phyloP scores from a whole-genome alignment of 2,329 filamentous ascomycete genomes.

The Paracorniculantispora psalliotae region DNA sequence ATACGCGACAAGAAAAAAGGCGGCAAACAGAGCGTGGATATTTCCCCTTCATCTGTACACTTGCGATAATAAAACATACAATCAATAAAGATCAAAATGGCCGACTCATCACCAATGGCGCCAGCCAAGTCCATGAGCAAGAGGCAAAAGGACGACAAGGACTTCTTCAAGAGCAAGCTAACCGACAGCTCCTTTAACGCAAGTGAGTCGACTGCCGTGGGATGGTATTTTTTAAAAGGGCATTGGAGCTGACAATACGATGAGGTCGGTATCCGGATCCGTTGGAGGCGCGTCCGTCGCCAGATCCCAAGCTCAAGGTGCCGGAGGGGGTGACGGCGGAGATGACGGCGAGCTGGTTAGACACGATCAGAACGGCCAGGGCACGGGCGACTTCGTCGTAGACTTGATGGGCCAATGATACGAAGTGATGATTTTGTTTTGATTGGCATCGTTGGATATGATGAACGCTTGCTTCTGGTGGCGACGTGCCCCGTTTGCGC shows the following conservation, averaged over 20 bases:
- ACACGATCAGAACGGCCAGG: slow-evolving; percentile 24
- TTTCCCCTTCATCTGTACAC: not conserved
- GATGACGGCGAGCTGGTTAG: slow-evolving; percentile 36
- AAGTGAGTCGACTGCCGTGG: slow-evolving; percentile 38
- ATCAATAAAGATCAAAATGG: not conserved
- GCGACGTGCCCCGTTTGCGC: too few relatives aligned
- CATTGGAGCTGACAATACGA: slow-evolving; percentile 15
- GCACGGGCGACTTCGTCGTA: not conserved
- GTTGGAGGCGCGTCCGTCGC: slow-evolving; percentile 32
- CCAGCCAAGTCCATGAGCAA: slow-evolving; percentile 26
- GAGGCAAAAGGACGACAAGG: slow-evolving; percentile 40
- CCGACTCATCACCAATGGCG: slow-evolving; percentile 15
- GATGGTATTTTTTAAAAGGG: too few relatives aligned
- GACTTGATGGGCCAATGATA: not conserved
- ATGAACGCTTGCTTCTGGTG: not conserved
- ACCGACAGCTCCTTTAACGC: slow-evolving; percentile 43
- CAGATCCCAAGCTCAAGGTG: slow-evolving; percentile 27
- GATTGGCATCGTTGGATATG: too few relatives aligned
- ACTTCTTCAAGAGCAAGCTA: slow-evolving; percentile 33
- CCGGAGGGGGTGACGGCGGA: slow-evolving; percentile 37
- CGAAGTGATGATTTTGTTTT: not conserved
- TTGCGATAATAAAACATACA: not conserved
- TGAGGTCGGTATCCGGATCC: slow-evolving; percentile 41
- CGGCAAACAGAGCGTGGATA: too few relatives aligned
- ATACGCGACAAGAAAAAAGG: not conserved